These are phyloP conservation scores for Xylariaceae sp. DNA, from an alignment of 2,329 filamentous ascomycete genomes.

Conservation along the genomic window DNA sequence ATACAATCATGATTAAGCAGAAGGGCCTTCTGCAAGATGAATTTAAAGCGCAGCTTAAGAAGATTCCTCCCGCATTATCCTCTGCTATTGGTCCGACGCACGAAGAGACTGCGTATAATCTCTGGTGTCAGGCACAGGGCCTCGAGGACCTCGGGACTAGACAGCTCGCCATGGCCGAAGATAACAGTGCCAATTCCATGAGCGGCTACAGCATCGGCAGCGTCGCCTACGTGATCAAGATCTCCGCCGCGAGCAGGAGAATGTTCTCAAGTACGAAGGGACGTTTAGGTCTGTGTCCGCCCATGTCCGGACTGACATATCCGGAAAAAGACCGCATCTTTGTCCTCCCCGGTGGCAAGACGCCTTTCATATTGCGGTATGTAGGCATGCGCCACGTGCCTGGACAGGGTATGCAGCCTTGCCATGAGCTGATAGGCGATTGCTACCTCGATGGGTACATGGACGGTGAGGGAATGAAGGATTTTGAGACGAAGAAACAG, in stretches of 20 bases:
- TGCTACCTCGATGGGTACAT: constrained; percentile 17
- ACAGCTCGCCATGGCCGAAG: not conserved
- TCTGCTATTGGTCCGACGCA: not conserved
- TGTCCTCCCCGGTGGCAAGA: constrained; percentile 17
- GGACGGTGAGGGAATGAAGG: constrained; percentile 11
- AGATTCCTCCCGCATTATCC: not conserved
- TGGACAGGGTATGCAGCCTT: constrained; percentile 13
- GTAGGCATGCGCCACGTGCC: constrained; percentile 18
- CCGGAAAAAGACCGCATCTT: constrained; percentile 13
- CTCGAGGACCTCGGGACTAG: not conserved
- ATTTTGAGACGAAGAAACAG: constrained; percentile 8
- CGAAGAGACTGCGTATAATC: constrained; percentile 8
- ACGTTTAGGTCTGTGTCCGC: constrained; percentile 12
- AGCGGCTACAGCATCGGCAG: not conserved
- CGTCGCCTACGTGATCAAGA: constrained; percentile 13
- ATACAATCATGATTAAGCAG: constrained; percentile 13
- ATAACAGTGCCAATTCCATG: not conserved
- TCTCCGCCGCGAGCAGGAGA: constrained; percentile 10
- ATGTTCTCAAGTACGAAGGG: constrained; percentile 13
- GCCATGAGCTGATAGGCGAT: constrained; percentile 15
- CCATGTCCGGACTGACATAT: not conserved
- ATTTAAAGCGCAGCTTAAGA: constrained; percentile 3
- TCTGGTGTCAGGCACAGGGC: constrained; percentile 11
- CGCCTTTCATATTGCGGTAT: constrained; percentile 12
- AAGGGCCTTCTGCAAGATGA: constrained; percentile 2